Evolutionary conservation across 768 basidiomycete species (phyloP).

Genomic region (Rhizopogon roseolus): DNA sequence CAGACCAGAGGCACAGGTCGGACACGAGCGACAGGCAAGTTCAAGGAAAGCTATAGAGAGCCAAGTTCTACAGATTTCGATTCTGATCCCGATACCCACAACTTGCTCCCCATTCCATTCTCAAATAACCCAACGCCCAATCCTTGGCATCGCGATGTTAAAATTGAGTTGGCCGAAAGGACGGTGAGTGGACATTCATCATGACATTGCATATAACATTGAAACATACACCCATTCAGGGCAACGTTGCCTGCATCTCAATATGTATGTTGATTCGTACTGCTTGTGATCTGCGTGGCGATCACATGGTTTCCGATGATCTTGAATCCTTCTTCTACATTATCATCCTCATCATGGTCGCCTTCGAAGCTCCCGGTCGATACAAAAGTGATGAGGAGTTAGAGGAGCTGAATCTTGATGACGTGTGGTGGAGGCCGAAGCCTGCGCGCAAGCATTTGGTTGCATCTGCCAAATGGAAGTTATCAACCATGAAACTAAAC

Average conservation of each 20-base stretch:
- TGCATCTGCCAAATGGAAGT: no score
- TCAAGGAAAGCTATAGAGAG: no score
- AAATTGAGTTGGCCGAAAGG: neutral
- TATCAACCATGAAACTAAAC: neutral
- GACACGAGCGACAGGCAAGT: no score
- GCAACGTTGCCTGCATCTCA: neutral
- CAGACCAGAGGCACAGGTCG: no score
- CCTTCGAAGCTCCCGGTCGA: neutral
- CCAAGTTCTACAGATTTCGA: no score
- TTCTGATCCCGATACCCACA: no score
- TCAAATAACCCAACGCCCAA: no score
- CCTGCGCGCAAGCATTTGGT: no score
- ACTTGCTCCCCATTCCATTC: no score
- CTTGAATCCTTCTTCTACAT: neutral
- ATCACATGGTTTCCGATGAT: neutral
- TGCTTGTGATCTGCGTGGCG: no score
- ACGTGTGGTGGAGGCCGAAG: no score
- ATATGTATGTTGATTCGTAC: neutral
- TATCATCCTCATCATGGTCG: neutral
- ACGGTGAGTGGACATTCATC: neutral
- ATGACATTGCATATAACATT: neutral
- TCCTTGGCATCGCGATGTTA: neutral
- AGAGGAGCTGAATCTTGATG: no score
- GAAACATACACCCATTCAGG: neutral
- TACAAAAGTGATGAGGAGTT: neutral